Evolutionary conservation across 768 basidiomycete genomes (phyloP).

Genomic region (Daedaleopsis sinensis): DNA sequence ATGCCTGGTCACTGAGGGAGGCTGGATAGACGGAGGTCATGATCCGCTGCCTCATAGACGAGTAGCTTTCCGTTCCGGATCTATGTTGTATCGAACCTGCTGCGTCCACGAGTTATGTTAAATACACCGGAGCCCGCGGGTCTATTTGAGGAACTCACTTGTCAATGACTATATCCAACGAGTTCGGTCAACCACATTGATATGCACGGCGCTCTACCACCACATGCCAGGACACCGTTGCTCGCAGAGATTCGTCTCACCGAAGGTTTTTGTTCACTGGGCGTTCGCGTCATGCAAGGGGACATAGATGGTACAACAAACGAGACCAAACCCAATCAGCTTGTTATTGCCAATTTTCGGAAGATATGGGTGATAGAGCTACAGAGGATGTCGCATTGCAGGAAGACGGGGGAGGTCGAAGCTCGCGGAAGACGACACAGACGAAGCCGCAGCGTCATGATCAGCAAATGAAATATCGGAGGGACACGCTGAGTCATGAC

Average conservation of each 20-base stretch:
- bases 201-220: no score
- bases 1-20: no score
- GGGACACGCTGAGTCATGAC: slow-evolving; percentile 27
- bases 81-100: no score
- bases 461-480: background rate
- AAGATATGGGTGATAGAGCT: slow-evolving; percentile 12
- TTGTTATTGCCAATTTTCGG: slow-evolving; percentile 13
- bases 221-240: no score
- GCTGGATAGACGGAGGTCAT: no score
- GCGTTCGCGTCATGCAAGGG: background rate
- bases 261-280: background rate
- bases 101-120: no score
- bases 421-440: background rate
- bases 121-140: no score
- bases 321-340: slow-evolving; percentile 2
- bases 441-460: background rate
- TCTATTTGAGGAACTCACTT: no score
- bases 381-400: slow-evolving; percentile 16
- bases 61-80: no score
- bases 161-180: no score
- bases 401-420: background rate
- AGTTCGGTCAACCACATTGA: background rate
- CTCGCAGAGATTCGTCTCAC: background rate
- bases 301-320: slow-evolving; percentile 5
- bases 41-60: no score